Percentiles rank a stretch among this genome's conserved stretches.
Conservation (phyloP, 371 early-diverging fungal species). For the Apophysomyces ossiformis region DNA sequence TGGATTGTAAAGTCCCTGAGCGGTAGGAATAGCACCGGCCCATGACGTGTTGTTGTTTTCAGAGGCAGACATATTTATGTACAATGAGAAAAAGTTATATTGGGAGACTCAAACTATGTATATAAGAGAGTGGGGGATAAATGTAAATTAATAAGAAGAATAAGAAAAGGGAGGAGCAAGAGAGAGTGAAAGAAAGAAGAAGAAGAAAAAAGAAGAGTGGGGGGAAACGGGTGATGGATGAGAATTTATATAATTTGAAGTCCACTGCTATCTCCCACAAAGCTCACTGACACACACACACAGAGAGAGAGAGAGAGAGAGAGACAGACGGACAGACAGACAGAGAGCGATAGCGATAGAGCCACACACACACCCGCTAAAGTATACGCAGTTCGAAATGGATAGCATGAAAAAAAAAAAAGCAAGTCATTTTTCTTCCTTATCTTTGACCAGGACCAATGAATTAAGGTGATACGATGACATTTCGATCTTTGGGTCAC, state of each 20-base stretch:
- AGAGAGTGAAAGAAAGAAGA: background rate
- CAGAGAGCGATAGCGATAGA: too few species aligned
- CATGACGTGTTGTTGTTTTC: constrained; percentile 4
- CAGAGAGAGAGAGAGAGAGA: too few species aligned
- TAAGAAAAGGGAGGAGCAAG: background rate
- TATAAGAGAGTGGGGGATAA: constrained; percentile 8
- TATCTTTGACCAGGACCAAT: constrained; percentile 8
- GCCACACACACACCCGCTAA: too few species aligned
- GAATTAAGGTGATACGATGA: constrained; percentile 8
- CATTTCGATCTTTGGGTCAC: constrained; percentile 11
- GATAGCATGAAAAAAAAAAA: too few species aligned
- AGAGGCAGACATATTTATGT: constrained; percentile 2
- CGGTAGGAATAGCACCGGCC: constrained; percentile 62
- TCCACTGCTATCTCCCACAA: too few species aligned
- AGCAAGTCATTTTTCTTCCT: background rate
- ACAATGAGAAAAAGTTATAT: background rate
- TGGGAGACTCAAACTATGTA: background rate
- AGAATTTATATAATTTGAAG: too few species aligned
- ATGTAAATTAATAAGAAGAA: background rate
- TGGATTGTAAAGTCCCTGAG: constrained; percentile 86
- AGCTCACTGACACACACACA: too few species aligned
- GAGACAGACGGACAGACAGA: too few species aligned
- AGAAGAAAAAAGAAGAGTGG: background rate
- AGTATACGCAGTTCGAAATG: too few species aligned
- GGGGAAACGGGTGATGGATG: background rate